Base-by-base conservation (phyloP, 2,329 filamentous ascomycete genomes). In the Fusarium subglutinans region DNA sequence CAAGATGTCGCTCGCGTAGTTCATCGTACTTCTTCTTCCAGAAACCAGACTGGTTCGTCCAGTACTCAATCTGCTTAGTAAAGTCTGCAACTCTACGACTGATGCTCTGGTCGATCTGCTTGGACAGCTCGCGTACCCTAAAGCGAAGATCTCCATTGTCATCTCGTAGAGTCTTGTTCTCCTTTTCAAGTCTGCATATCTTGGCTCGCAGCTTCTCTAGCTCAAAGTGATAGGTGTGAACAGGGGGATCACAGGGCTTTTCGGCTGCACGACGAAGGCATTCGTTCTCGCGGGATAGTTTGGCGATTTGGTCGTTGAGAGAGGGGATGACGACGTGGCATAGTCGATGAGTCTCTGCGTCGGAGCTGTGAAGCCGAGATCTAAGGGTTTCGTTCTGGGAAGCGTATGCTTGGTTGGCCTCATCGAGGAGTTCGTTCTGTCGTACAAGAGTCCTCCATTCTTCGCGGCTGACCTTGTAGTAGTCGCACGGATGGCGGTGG, bases 251-350 rank as follows among this genome's bases (percentile, higher is more conserved):
- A n/a, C 80, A 75, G 4, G 76, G 74, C 35, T 75, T 80, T 37
- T 84, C 83, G 43, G 82, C 69, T 12, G 81, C 79, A n/a, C 79
- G 80, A 18, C 84, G 81, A 10, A 87, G 80, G 13, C 80, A 77
- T 22, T 80, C 77, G 70, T 86, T 86, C 38, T 86, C 83, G 22
- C 79, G 79, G 6, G 76, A 70, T 9, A 87, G 81, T 15, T 77
- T 70, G 40, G 75, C 77, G 60, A 85, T 79, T 65, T 84, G 80
- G n/a, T 76, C 77, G 66, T 83, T 79, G 4, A 86, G 80, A 45
- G 82, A 76, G 2, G 82, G 81, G 11, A 84, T 73, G 65, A 81
- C 78, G 67, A 79, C 76, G 30, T 79, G 76, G 33, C 73, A 64
- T 10, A 83, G 76, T 30, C 81, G 79, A 41, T 82, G 80, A 33